A percentile compares a stretch with the other conserved stretches of the same genome.
These are phyloP conservation scores for Arachis monticola DNA, from an alignment of 331 rosid genomes.

Conservation along the genomic window DNA sequence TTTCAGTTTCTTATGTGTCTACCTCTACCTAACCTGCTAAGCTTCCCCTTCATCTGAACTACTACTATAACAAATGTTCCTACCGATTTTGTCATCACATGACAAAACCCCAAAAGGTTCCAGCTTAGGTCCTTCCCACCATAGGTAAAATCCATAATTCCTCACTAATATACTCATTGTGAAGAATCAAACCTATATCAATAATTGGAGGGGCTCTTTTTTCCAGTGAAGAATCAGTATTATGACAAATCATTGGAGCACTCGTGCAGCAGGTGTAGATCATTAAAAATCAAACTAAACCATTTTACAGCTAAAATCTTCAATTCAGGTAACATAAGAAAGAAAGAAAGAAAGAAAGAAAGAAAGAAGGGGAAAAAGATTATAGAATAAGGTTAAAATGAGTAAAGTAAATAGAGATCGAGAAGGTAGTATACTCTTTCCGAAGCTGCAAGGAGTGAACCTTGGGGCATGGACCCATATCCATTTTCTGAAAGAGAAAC, in stretches of 20 bases:
- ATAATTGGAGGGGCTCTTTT: not conserved
- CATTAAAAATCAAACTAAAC: not conserved
- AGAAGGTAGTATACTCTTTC: conserved; percentile 95
- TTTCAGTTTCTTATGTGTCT: not conserved
- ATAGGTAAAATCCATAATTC: not conserved
- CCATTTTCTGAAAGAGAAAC: conserved; percentile 91
- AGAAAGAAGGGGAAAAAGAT: not conserved
- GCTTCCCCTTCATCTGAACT: not conserved
- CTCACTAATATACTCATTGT: not conserved
- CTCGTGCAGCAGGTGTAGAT: no score
- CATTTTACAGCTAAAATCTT: not conserved
- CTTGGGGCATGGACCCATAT: conserved; percentile 99
- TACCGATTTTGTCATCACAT: not conserved
- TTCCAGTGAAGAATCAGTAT: no score
- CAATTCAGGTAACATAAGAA: not conserved
- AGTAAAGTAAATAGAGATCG: conserved; percentile 7
- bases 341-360: not conserved
- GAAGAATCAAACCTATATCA: not conserved
- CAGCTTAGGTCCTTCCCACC: not conserved
- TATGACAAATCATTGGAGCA: no score
- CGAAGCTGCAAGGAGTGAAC: conserved; percentile 97
- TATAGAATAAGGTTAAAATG: not conserved
- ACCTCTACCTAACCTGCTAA: not conserved
- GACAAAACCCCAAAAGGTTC: not conserved
- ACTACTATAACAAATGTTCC: not conserved